phyloP scores from a whole-genome alignment of 345 rosid genomes.

The Brassica cretica region DNA sequence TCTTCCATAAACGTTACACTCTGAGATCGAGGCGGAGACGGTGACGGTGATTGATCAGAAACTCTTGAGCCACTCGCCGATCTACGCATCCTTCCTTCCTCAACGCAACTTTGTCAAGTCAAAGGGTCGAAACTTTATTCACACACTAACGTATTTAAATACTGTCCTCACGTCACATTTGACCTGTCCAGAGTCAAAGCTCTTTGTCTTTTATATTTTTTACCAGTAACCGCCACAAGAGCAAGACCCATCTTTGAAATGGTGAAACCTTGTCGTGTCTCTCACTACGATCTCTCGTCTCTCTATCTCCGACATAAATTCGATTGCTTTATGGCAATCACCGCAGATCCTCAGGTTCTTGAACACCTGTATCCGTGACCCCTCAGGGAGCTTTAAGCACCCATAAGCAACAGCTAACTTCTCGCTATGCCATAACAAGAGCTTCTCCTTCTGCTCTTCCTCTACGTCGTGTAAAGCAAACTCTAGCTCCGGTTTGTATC shows the following conservation, averaged over 20 bases:
- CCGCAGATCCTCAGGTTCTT: constrained; percentile 89
- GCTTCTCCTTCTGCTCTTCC: constrained; percentile 63
- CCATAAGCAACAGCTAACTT: constrained; percentile 81
- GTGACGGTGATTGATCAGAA: constrained; percentile 42
- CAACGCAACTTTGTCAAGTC: constrained; percentile 27
- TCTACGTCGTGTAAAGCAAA: constrained; percentile 76
- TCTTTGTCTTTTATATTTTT: constrained; percentile 27
- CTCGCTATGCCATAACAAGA: constrained; percentile 79
- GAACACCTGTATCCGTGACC: constrained; percentile 59
- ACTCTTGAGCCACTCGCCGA: constrained; percentile 54
- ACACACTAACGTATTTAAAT: constrained; percentile 25
- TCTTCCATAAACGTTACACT: constrained; percentile 32
- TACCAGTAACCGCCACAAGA: constrained; percentile 92
- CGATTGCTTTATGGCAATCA: constrained; percentile 74
- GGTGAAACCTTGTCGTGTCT: constrained; percentile 82
- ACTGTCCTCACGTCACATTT: constrained; percentile 21
- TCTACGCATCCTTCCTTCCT: constrained; percentile 62
- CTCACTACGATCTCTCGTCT: constrained; percentile 67
- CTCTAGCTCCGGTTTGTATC: constrained; percentile 77
- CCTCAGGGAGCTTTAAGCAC: constrained; percentile 53
- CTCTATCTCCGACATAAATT: constrained; percentile 69
- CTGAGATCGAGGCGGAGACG: constrained; percentile 36
- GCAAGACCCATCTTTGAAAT: constrained; percentile 73
- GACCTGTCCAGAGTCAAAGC: constrained; percentile 23
- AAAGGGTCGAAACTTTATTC: constrained; percentile 17